Evolutionary conservation across 177 flowering plant genomes (phyloP).

Genomic region (Vitis hybrid): DNA sequence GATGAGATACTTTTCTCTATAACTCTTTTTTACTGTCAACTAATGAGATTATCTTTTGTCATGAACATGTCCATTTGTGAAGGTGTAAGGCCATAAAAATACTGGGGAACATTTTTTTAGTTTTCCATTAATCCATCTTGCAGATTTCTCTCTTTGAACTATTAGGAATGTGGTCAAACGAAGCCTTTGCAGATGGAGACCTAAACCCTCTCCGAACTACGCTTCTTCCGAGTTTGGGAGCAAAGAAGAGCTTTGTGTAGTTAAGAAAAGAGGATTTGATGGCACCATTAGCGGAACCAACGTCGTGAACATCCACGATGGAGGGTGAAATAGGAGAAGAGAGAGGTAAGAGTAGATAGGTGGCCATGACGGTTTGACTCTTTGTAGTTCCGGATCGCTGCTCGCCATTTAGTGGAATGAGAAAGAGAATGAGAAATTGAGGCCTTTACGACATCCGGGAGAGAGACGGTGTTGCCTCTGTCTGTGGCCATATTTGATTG

Average conservation of each 20-base stretch:
- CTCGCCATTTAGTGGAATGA: no score
- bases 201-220: conserved; percentile 22
- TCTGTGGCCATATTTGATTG: conserved; percentile 5
- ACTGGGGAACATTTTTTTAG: conserved; percentile 67
- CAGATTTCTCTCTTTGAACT: conserved; percentile 77
- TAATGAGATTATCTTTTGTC: conserved; percentile 74
- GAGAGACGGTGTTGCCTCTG: no score
- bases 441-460: no score
- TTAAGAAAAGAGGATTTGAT: conserved; percentile 37
- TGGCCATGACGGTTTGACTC: conserved; percentile 22
- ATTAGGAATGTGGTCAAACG: conserved; percentile 67
- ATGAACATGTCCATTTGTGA: conserved; percentile 93
- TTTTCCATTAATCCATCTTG: conserved; percentile 83
- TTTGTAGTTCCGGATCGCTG: no score
- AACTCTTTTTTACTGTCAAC: conserved; percentile 59
- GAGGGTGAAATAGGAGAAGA: conserved; percentile 17
- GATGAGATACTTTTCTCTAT: conserved; percentile 79
- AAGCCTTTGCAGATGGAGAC: conserved; percentile 25
- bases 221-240: conserved; percentile 1
- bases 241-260: conserved; percentile 32
- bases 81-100: conserved; percentile 74
- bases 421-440: no score
- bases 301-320: not conserved
- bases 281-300: conserved; percentile 16
- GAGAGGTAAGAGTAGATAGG: conserved; percentile 19